Evolutionary conservation across 441 rosid genomes (phyloP), one percentile per base, ranked within the genome.

Genomic region (Geranium incanum): DNA sequence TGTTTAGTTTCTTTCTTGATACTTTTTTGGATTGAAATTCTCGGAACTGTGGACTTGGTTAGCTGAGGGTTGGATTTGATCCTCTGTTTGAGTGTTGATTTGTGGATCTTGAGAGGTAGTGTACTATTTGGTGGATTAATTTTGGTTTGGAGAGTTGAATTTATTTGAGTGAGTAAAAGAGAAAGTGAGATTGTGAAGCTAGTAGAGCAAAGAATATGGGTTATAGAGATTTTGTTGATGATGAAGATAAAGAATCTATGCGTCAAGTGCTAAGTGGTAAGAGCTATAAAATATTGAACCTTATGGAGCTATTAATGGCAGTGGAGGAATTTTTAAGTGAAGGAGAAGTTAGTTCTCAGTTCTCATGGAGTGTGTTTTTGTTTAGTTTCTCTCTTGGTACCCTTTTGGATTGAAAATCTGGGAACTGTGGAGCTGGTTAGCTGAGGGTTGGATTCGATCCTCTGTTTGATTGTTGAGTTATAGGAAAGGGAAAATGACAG

Each of bases 211-310:
- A 59, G 6, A 16, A 59, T 59, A 59, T 28, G 33, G 33, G 33
- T 59, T 59, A 11, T 8, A 59, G 11, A 5, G 6, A 8, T 21
- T 6, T 59, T 16, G 28, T 59, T 16, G 65, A 19, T 19, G 65
- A 60, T 28, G 33, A 28, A 18, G 36, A 11, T 28, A 45, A 13
- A 45, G 21, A 12, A 19, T 60, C 21, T 60, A 8, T 45, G 36
- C 5, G 36, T 60, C 21, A 19, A 5, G 21, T 60, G 21, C 65
- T 60, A 60, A 28, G 33, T 28, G 33, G 33, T 28, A 28, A 6
- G 65, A 60, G 65, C 21, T 23, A 18, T 60, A 60, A 60, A 60
- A 60, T 60, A 60, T 60, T 19, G 21, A 60, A 60, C 65, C 65
- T 60, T 19, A 12, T 21, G 1, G 65, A 60, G 65, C 36, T 18